Percentiles rank a stretch among this genome's conserved stretches.
Conservation (phyloP, 371 early-diverging fungal species). For the Rhizopus sp. region DNA sequence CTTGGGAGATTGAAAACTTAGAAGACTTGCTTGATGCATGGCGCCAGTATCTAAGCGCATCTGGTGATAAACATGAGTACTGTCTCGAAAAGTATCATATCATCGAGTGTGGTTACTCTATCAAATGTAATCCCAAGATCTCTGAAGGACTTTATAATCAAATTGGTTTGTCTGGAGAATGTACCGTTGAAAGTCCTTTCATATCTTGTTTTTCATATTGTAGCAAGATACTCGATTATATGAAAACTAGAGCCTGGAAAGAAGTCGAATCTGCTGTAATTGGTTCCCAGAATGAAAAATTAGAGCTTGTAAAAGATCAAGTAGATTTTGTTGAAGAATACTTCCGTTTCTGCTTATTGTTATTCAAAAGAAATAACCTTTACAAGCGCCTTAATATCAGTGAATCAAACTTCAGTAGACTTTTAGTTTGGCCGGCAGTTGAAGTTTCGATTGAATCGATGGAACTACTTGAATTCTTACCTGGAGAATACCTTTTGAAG, state of each 20-base stretch:
- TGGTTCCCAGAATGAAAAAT: conserved; percentile 7
- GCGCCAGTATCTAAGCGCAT: conserved; percentile 7
- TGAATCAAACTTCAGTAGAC: conserved; percentile 13
- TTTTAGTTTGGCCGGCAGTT: conserved; percentile 17
- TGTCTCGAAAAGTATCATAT: conserved; percentile 14
- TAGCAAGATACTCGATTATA: conserved; percentile 8
- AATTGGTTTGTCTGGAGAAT: conserved; percentile 1
- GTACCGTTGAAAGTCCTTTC: conserved; percentile 4
- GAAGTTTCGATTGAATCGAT: conserved; percentile 15
- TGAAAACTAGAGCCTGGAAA: conserved; percentile 13
- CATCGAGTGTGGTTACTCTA: conserved; percentile 17
- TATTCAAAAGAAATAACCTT: conserved; percentile 8
- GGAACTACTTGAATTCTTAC: conserved; percentile 12
- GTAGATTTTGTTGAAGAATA: conserved; percentile 12
- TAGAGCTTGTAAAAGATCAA: conserved; percentile 7
- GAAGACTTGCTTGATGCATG: conserved; percentile 7
- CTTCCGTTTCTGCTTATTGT: conserved; percentile 11
- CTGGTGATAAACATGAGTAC: conserved; percentile 6
- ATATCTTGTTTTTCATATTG: conserved; percentile 5
- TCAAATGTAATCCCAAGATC: conserved; percentile 9
- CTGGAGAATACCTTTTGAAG: conserved; percentile 12
- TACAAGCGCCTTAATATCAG: conserved; percentile 8
- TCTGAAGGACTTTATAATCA: conserved; percentile 7
- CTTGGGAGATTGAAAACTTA: conserved; percentile 7
- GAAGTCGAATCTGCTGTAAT: conserved; percentile 11